Percentiles rank a stretch among this genome's conserved stretches.
Evolutionary conservation across 129 eudicot species (phyloP).

Genomic region (Ambrosia trifida): DNA sequence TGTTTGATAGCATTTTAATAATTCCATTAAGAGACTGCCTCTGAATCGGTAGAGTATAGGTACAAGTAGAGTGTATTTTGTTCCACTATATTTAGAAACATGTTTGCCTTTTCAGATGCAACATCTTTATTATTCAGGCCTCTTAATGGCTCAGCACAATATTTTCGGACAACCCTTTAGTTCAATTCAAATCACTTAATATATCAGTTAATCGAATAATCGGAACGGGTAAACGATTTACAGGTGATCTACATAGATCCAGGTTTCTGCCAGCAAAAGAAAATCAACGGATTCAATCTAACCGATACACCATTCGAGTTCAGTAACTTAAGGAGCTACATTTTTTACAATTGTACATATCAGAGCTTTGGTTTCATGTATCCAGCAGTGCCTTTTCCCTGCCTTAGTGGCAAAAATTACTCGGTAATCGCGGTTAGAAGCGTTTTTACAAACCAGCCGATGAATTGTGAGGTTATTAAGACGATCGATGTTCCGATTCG

Average conservation of each 20-base stretch:
- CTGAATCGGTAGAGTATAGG: too few relatives aligned
- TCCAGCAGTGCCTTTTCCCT: conserved; percentile 28
- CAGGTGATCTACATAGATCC: conserved; percentile 45
- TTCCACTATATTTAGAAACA: too few relatives aligned
- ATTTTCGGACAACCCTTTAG: too few relatives aligned
- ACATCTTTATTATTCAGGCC: too few relatives aligned
- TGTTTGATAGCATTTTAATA: too few relatives aligned
- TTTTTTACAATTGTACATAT: conserved; percentile 54
- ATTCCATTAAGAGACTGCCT: too few relatives aligned
- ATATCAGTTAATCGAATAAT: background rate
- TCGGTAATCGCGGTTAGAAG: conserved; percentile 43
- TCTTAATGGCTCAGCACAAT: too few relatives aligned
- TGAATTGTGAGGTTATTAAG: conserved; percentile 34
- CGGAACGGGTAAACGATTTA: background rate
- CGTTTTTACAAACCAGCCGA: conserved; percentile 17
- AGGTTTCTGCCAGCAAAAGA: conserved; percentile 41
- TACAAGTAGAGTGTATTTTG: too few relatives aligned
- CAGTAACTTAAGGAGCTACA: conserved; percentile 10
- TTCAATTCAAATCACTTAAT: background rate
- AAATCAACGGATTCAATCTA: conserved; percentile 25
- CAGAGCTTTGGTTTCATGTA: conserved; percentile 11
- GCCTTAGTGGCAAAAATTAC: conserved; percentile 38
- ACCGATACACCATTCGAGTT: conserved; percentile 32
- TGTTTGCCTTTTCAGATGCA: too few relatives aligned
- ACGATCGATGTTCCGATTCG: conserved; percentile 33